These are phyloP conservation scores for Penicillium ochrochloron DNA, from an alignment of 495 filamentous ascomycete genomes.

Conservation along the genomic window DNA sequence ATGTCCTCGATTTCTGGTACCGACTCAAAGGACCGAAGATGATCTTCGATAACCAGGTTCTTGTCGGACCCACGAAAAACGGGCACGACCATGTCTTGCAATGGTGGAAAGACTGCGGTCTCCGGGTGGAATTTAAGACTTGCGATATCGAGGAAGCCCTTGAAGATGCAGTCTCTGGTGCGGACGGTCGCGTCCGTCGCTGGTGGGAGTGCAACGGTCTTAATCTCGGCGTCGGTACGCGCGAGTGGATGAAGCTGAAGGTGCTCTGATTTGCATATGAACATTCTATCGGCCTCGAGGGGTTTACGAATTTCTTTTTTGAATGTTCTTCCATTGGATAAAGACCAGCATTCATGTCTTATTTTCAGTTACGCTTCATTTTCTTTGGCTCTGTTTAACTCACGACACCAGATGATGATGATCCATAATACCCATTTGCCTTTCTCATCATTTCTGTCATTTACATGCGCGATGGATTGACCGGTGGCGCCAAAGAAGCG, in stretches of 20 bases:
- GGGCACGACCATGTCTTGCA: constrained; percentile 82
- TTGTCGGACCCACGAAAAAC: constrained; percentile 86
- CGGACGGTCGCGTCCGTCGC: constrained; percentile 67
- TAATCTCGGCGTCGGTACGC: constrained; percentile 82
- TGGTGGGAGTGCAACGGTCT: constrained; percentile 95
- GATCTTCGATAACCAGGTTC: constrained; percentile 85
- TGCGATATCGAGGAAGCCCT: constrained; percentile 94
- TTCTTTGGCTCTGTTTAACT: constrained; percentile 18
- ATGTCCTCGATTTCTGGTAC: constrained; percentile 82
- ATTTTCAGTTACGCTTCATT: constrained; percentile 1
- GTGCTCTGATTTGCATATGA: constrained; percentile 45
- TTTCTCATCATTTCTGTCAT: constrained; percentile 20
- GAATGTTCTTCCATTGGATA: constrained; percentile 8
- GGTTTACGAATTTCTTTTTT: constrained; percentile 9
- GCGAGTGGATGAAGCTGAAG: constrained; percentile 92
- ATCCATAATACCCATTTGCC: constrained; percentile 37
- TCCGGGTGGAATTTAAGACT: constrained; percentile 87
- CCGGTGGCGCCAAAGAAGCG: not conserved
- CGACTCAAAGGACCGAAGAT: constrained; percentile 79
- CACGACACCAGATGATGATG: constrained; percentile 29
- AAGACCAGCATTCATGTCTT: not conserved
- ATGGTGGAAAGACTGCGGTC: constrained; percentile 84
- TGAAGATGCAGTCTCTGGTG: constrained; percentile 71
- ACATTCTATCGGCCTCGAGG: constrained; percentile 10
- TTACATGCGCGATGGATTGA: constrained; percentile 13